phyloP scores from a whole-genome alignment of 179 eudicot genomes.

The Beta macrorhiza region DNA sequence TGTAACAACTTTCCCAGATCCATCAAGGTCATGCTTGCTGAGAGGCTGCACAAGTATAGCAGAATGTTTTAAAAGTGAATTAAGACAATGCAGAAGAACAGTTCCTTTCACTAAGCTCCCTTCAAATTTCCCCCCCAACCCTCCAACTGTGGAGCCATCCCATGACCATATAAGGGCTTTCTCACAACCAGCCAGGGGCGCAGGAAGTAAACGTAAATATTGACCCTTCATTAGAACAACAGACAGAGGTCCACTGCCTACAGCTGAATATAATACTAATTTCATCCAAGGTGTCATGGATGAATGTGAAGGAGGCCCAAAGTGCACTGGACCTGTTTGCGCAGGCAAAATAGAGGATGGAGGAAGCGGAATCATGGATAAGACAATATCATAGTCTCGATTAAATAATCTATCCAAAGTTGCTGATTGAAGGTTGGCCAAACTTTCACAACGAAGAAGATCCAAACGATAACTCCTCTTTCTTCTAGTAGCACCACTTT shows the following conservation, averaged over 20 bases:
- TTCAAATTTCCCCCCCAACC: constrained; percentile 87
- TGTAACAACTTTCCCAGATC: constrained; percentile 54
- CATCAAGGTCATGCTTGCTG: constrained; percentile 74
- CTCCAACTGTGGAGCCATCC: constrained; percentile 95
- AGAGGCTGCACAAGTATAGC: constrained; percentile 95
- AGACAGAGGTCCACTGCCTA: constrained; percentile 79
- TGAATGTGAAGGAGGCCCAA: constrained; percentile 95
- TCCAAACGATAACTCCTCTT: constrained; percentile 74
- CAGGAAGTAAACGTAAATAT: constrained; percentile 85
- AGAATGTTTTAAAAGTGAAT: constrained; percentile 81
- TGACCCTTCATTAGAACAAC: constrained; percentile 98
- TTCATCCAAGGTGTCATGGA: constrained; percentile 99
- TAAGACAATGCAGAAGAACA: constrained; percentile 84
- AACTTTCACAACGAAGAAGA: constrained; percentile 93
- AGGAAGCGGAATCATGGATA: constrained; percentile 97
- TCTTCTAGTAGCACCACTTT: constrained; percentile 41
- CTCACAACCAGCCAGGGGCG: constrained; percentile 93
- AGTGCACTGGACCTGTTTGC: constrained; percentile 88
- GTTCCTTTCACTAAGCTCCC: constrained; percentile 87
- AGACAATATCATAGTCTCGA: constrained; percentile 85
- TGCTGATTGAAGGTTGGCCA: constrained; percentile 83
- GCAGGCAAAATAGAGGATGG: constrained; percentile 89
- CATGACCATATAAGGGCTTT: constrained; percentile 97
- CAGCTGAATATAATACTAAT: constrained; percentile 75
- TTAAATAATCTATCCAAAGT: constrained; percentile 76